A percentile compares a stretch with the other conserved stretches of the same genome.
These are phyloP conservation scores for Solanum neorickii DNA, from an alignment of 257 asterid species.

Conservation along the genomic window DNA sequence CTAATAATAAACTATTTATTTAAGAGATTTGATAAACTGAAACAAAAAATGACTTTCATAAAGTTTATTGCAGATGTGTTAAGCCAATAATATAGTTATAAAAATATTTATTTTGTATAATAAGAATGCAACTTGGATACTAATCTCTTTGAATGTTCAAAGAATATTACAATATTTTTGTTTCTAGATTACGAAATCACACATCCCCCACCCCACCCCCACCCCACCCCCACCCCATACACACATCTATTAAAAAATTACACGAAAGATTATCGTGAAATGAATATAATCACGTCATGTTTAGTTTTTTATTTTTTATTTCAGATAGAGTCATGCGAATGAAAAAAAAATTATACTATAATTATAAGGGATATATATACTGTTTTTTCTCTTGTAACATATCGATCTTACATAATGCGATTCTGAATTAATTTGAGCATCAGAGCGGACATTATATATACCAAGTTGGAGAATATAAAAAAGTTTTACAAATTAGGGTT, in stretches of 20 bases:
- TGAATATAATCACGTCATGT: neutral
- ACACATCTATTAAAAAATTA: too few species aligned
- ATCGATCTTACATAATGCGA: neutral
- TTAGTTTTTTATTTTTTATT: neutral
- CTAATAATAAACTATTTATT: neutral
- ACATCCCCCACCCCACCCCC: conserved; percentile 6
- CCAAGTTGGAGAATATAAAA: neutral
- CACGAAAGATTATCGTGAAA: neutral
- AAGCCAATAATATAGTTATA: neutral
- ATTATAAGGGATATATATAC: too few species aligned
- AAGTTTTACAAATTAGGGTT: conserved; percentile 9
- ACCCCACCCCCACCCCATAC: neutral
- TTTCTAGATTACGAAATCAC: conserved; percentile 41
- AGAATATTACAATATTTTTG: conserved; percentile 6
- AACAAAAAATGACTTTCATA: neutral
- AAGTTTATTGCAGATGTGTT: neutral
- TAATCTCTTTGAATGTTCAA: conserved; percentile 35
- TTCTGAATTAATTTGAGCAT: neutral
- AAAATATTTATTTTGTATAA: too few species aligned
- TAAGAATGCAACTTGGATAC: conserved; percentile 18
- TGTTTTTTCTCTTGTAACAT: neutral
- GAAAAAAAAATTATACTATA: neutral
- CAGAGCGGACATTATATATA: neutral
- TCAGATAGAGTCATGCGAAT: neutral
- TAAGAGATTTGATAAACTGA: neutral